A percentile compares a stretch with the other conserved stretches of the same genome.
phyloP scores from a whole-genome alignment of 148 eudicot species.

The Polygonum maritimum region DNA sequence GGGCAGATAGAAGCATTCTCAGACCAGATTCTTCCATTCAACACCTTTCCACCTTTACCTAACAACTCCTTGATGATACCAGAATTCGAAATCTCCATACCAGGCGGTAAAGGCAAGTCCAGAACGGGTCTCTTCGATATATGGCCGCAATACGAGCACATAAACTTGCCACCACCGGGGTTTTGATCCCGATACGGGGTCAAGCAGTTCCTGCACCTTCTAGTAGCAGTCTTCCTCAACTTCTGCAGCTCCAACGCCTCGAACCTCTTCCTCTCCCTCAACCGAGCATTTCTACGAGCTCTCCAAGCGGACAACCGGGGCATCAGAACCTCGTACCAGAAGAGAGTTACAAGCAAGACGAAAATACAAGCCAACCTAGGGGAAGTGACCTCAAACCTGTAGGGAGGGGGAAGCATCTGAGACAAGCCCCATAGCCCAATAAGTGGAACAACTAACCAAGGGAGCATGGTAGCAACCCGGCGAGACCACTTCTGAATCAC shows the following conservation, averaged over 20 bases:
- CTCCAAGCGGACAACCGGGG: constrained; percentile 91
- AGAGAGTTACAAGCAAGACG: constrained; percentile 72
- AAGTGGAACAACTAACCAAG: constrained; percentile 96
- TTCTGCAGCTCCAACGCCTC: constrained; percentile 94
- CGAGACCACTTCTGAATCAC: constrained; percentile 99
- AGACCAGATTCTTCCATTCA: constrained; percentile 70
- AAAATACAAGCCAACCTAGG: constrained; percentile 87
- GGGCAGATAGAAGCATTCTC: constrained; percentile 69
- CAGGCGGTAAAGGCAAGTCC: constrained; percentile 78
- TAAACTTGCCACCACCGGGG: constrained; percentile 88
- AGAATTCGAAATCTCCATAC: constrained; percentile 51
- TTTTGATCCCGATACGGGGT: constrained; percentile 87
- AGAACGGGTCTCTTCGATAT: constrained; percentile 87
- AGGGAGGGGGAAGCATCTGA: constrained; percentile 88
- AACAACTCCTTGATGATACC: constrained; percentile 81
- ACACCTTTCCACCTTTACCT: constrained; percentile 79
- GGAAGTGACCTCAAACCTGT: constrained; percentile 85
- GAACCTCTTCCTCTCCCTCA: constrained; percentile 81
- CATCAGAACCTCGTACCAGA: constrained; percentile 97
- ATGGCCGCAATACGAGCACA: constrained; percentile 98
- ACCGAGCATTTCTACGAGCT: constrained; percentile 59
- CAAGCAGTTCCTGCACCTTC: constrained; percentile 91
- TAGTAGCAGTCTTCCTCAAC: constrained; percentile 77
- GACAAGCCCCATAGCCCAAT: constrained; percentile 94
- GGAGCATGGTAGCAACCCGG: constrained; percentile 96